Evolutionary conservation across 495 filamentous ascomycete species (phyloP), one percentile per base, ranked within the genome.

Genomic region (Parathielavia hyrcaniae): DNA sequence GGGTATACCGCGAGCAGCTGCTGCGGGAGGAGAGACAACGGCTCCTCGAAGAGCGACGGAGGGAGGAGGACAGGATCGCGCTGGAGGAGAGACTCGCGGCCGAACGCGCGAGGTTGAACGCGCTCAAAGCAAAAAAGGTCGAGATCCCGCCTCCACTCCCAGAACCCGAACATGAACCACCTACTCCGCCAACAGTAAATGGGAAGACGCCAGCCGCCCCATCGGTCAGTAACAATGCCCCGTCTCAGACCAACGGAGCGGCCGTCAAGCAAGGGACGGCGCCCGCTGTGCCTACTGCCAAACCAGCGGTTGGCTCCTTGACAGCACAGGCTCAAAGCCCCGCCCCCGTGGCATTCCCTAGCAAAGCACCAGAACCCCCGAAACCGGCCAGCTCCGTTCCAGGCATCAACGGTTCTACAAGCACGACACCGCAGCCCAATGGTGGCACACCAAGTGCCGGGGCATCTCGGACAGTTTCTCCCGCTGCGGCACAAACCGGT

Each of bases 21-120:
- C 68, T 68, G 61, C 70, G 76, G 40, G 72, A 80, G 58, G 73
- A 81, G 53, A 67, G 66, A 22, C 71, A 71, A 47, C 70, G 69
- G n/a, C 62, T 81, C 36, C 67, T 71, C 44, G 76, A 81, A 48
- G 76, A 79, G 49, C 70, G 76, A 34, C 61, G 66, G 45, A 72
- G 78, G 50, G 78, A 80, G 60, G 75, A 83, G 57, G 78, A 81
- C 44, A 73, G 80, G 26, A 79, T 83, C 50, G 69, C 71, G 74
- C 47, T 72, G 41, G 64, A 75, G 57, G 69, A 77, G 58, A 61
- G 67, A 16, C 55, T 73, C 20, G 69, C 74, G 32, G 71, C 67
- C 1, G 73, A 79, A 58, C 71, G 73, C 60, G 68, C 62, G 46
- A 69, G 67, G 50, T 64, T 75, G 55, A 69, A 70, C 61, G 79